Conservation (phyloP, 31 red algal genomes). For the Bonnemaisonia californica region DNA sequence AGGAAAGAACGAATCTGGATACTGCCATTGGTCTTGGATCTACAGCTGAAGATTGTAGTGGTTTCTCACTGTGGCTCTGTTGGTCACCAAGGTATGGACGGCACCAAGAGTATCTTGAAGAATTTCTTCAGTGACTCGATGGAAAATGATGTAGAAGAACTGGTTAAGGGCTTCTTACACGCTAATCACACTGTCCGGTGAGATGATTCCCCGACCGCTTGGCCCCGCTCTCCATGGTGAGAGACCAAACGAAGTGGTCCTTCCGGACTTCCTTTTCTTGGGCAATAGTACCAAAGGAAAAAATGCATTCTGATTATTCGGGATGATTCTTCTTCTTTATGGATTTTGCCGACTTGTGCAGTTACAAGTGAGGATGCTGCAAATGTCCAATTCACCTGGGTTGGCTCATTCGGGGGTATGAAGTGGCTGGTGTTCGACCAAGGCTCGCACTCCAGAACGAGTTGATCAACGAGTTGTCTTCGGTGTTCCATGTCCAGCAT, state of each 20-base stretch:
- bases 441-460: slow-evolving; percentile 12
- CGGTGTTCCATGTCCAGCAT: neutral
- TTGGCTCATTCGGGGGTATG: slow-evolving; percentile 6
- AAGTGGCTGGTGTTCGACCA: slow-evolving; percentile 25
- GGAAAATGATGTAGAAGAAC: neutral
- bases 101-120: neutral
- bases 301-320: slow-evolving; percentile 23
- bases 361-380: neutral
- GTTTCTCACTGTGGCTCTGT: slow-evolving; percentile 2
- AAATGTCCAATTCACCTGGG: neutral
- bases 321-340: slow-evolving; percentile 33
- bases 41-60: slow-evolving; percentile 5
- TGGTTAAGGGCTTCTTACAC: slow-evolving; percentile 17
- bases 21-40: neutral
- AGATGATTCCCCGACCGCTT: slow-evolving; percentile 14
- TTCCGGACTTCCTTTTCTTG: slow-evolving; percentile 43
- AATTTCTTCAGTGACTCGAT: neutral
- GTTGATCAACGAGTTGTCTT: neutral
- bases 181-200: neutral
- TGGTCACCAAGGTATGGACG: neutral
- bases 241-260: slow-evolving; percentile 46
- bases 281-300: neutral
- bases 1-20: slow-evolving; percentile 7
- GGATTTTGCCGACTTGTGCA: neutral
- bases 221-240: slow-evolving; percentile 13